Evolutionary conservation across 2,329 filamentous ascomycete genomes (phyloP), one percentile per base, ranked within the genome.

Genomic region (Myrmaecium sp.): DNA sequence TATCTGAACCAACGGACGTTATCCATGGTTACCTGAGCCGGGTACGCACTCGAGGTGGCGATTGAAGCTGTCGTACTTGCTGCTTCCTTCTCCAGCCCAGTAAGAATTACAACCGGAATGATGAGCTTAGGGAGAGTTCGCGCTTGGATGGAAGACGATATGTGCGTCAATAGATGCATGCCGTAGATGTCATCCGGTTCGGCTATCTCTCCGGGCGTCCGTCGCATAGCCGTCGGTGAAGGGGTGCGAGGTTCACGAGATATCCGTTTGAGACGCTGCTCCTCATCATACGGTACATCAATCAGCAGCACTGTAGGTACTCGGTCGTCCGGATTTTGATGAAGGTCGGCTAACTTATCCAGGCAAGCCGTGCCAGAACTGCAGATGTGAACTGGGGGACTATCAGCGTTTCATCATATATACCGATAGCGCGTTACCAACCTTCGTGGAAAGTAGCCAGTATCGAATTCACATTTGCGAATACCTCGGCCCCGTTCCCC

Each of bases 1-100:
- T 82, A 93, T 40, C 64, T 70, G 38, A 74, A 67, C 33, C 84
- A 61, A 27, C 64, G 54, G 22, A 59, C 54, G 8, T 60, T 58
- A 32, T 69, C 60, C 6, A 56, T 49, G 12, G 55, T 45, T 21
- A 57, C 44, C 27, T 46, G 47, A 24, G 47, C 42, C 4, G 47
- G 46, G 14, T 38, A 36, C 8, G 46, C 38, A 5, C 25, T 25
- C 6, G 21, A 17, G 19, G 16, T 25, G 11, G 17, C 18, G 8
- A 20, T 33, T n/a, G n/a, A n/a, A n/a, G n/a, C n/a, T n/a, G n/a
- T n/a, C 13, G 33, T 14, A 5, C 25, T 25, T 3, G 41, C 36
- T 21, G 40, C 41, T 5, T 52, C 47, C 12, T 40, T 39, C 18
- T 48, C 41, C n/a, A 54, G 30, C 4, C 49, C 51, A 13, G 44